These are phyloP conservation scores for Dendrocalamus sinicus DNA, from an alignment of 176 grass and related monocot species.

Conservation along the genomic window DNA sequence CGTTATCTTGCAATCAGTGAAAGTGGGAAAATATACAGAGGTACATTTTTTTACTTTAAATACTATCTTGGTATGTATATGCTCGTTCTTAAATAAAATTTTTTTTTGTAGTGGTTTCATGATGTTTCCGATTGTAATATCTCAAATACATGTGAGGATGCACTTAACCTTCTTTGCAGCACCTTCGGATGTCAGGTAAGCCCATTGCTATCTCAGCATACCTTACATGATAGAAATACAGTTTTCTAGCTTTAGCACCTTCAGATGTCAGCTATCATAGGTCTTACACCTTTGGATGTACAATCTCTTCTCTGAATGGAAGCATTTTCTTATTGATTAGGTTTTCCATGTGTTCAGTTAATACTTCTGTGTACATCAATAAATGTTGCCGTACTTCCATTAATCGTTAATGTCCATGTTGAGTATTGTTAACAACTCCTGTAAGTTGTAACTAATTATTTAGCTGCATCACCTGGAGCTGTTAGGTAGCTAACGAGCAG, in stretches of 20 bases:
- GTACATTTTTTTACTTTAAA: slow-evolving; percentile 42
- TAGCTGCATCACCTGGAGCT: slow-evolving; percentile 1
- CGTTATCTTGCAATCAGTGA: slow-evolving; percentile 70
- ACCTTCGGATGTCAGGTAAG: slow-evolving; percentile 76
- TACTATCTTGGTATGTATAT: slow-evolving; percentile 19
- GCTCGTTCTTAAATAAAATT: slow-evolving; percentile 36
- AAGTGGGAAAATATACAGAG: slow-evolving; percentile 94
- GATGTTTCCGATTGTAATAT: slow-evolving; percentile 84
- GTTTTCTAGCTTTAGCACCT: neutral
- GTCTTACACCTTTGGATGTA: neutral
- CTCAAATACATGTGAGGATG: slow-evolving; percentile 90
- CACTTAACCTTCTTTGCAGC: slow-evolving; percentile 71
- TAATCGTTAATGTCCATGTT: slow-evolving; percentile 36
- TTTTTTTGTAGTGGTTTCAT: slow-evolving; percentile 88
- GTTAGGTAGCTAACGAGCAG: neutral
- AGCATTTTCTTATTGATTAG: neutral
- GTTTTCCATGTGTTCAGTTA: slow-evolving; percentile 6
- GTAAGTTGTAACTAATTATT: slow-evolving; percentile 16
- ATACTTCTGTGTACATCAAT: slow-evolving; percentile 10
- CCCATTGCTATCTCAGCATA: slow-evolving; percentile 25
- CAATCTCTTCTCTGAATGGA: slow-evolving; percentile 30
- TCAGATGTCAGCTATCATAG: neutral
- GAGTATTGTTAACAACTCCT: neutral
- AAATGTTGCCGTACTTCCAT: neutral
- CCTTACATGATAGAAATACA: neutral